Conservation (phyloP, 1,284 basidiomycete genomes). For the Wolfiporia cocos region DNA sequence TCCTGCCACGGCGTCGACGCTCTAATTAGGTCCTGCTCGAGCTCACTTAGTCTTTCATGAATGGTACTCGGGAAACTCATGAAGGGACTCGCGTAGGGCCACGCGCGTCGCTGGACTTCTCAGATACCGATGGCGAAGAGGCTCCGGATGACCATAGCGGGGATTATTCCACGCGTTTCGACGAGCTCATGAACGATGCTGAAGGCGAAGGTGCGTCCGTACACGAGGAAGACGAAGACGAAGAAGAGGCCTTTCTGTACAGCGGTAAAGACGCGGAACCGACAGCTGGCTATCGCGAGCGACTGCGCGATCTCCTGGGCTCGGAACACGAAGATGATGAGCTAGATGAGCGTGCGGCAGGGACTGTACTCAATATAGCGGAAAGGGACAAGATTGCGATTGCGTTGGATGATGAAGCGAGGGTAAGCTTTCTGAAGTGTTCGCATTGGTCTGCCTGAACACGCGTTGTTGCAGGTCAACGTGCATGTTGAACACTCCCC, state of each 20-base stretch:
- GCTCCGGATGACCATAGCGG: constrained; percentile 32
- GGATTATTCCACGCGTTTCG: constrained; percentile 69
- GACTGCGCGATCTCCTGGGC: constrained; percentile 69
- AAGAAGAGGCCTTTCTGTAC: constrained; percentile 67
- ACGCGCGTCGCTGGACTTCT: constrained; percentile 22
- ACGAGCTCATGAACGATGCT: constrained; percentile 55
- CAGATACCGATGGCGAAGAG: constrained; percentile 28
- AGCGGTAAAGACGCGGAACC: constrained; percentile 56
- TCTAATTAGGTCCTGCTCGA: no score
- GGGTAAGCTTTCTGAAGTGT: constrained; percentile 44
- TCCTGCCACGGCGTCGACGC: no score
- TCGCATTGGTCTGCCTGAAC: no score
- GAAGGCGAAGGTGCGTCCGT: constrained; percentile 26
- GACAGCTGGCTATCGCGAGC: constrained; percentile 48
- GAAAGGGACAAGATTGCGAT: constrained; percentile 29
- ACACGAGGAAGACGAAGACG: constrained; percentile 37
- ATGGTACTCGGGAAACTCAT: constrained; percentile 19
- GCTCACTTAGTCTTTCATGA: constrained; percentile 24
- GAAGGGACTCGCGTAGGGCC: constrained; percentile 7
- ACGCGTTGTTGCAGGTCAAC: no score
- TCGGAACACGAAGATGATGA: constrained; percentile 53
- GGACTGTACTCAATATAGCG: constrained; percentile 34
- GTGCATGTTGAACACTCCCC: no score
- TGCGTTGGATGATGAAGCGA: constrained; percentile 25
- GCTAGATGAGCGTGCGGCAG: constrained; percentile 37